Evolutionary conservation across 129 eudicot genomes (phyloP), one percentile per base, ranked within the genome.

Genomic region (Escallonia rubra): DNA sequence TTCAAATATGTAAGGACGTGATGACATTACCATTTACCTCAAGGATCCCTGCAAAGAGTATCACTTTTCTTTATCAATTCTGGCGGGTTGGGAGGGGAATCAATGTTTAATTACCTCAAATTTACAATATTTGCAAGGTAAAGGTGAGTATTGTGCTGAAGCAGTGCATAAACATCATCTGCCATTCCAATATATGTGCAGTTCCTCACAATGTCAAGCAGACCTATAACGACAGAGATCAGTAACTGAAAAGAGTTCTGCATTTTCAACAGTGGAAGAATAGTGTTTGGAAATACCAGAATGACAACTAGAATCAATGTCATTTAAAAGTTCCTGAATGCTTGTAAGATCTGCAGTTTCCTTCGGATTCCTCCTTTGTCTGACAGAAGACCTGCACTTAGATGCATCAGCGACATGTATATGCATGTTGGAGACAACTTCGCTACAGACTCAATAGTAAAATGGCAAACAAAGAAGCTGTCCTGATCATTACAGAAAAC

Each of bases 111-210:
- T 61, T 48, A 92, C 99, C 99, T 93, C 81, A 93, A 77, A 70
- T 81, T 84, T 71, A 93, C 92, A 61, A 93, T 88, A 81, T 93
- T 93, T 54, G 96, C 99, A 51, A 93, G 88, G 80, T 93, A 93
- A 16, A 93, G 87, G 65, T 93, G 88, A 64, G 96, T 93, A 51
- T 82, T 84, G 72, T 89, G 81, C 88, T 93, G 99, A 64, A 93
- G 85, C 64, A 89, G 75, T 63, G 96, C 95, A 67, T 80, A 93
- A 41, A 80, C 90, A 78, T 93, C 99, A 85, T 93, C 98, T 14
- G 98, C 98, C 98, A 93, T 93, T 77, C 98, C 98, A 71, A 93
- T 80, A 78, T 86, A 93, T 16, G 95, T 81, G 83, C 98, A 89
- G 89, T 85, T 72, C 80, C 85, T 83, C 68, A 93, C 88, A 80